A percentile compares a stretch with the other conserved stretches of the same genome.
Conservation (phyloP, 169 alveolate species). For the Plasmodium yoelii region DNA sequence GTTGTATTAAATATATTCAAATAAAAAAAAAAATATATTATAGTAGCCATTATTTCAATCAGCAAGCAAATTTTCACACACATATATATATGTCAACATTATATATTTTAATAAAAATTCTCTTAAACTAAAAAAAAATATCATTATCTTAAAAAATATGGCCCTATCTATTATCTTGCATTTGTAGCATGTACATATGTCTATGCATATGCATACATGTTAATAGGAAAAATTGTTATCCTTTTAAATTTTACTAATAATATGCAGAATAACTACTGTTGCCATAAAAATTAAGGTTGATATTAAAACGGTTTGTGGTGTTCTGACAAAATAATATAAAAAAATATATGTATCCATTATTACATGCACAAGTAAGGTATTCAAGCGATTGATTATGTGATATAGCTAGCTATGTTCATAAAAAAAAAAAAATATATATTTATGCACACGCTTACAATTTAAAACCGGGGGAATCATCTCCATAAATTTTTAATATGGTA, state of each 20-base stretch:
- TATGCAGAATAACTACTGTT: conserved; percentile 85
- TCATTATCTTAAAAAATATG: not conserved
- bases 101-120: not conserved
- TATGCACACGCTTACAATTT: conserved; percentile 45
- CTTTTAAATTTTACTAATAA: conserved; percentile 80
- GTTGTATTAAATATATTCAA: conserved; percentile 4
- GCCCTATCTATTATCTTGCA: not conserved
- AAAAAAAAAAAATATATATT: not conserved
- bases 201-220: not conserved
- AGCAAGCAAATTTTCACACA: not conserved
- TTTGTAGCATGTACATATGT: not conserved
- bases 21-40: conserved; percentile 3
- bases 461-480: conserved; percentile 76
- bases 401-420: not conserved
- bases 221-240: not conserved
- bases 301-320: conserved; percentile 85
- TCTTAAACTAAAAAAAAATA: conserved; percentile 3
- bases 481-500: conserved; percentile 61
- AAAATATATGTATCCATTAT: not conserved
- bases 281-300: conserved; percentile 85
- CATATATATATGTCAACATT: not conserved
- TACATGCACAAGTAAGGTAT: not conserved
- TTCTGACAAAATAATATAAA: conserved; percentile 63
- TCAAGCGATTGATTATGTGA: not conserved
- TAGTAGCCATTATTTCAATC: not conserved